These are phyloP conservation scores for Pleurotus salmoneostramineus DNA, from an alignment of 768 basidiomycete genomes.

Conservation along the genomic window DNA sequence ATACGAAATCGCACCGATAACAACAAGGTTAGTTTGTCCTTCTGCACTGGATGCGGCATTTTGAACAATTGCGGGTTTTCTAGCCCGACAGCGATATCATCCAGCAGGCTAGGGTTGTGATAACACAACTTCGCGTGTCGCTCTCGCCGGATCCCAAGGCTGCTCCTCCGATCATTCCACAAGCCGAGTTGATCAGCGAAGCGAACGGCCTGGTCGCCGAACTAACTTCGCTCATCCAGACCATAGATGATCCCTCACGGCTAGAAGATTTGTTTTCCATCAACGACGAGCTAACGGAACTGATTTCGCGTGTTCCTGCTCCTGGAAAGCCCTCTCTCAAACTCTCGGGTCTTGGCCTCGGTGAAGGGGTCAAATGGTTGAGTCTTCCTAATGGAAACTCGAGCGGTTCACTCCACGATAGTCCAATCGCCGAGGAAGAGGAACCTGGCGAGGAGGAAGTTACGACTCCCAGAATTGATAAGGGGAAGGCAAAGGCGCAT, in stretches of 20 bases:
- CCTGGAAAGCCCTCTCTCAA: slow-evolving; percentile 33
- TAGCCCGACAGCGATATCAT: slow-evolving; percentile 45
- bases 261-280: slow-evolving; percentile 66
- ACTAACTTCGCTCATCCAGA: slow-evolving; percentile 49
- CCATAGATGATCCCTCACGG: slow-evolving; percentile 51
- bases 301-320: slow-evolving; percentile 47
- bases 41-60: background rate
- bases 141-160: slow-evolving; percentile 10
- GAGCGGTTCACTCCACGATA: slow-evolving; percentile 6
- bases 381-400: slow-evolving; percentile 13
- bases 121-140: slow-evolving; percentile 33
- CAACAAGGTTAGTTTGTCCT: slow-evolving; percentile 37
- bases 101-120: slow-evolving; percentile 40
- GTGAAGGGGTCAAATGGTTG: slow-evolving; percentile 8
- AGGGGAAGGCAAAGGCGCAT: slow-evolving; percentile 73
- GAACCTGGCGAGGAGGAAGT: slow-evolving; percentile 26
- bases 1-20: slow-evolving; percentile 51
- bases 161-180: slow-evolving; percentile 9
- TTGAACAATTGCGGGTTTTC: slow-evolving; percentile 10
- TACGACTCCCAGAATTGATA: slow-evolving; percentile 66
- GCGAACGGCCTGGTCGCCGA: slow-evolving; percentile 50
- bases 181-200: slow-evolving; percentile 38
- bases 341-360: slow-evolving; percentile 40
- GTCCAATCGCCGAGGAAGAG: slow-evolving; percentile 4
- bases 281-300: slow-evolving; percentile 64